Evolutionary conservation across 2,329 filamentous ascomycete species (phyloP).

Genomic region (Aureobasidium sp.): DNA sequence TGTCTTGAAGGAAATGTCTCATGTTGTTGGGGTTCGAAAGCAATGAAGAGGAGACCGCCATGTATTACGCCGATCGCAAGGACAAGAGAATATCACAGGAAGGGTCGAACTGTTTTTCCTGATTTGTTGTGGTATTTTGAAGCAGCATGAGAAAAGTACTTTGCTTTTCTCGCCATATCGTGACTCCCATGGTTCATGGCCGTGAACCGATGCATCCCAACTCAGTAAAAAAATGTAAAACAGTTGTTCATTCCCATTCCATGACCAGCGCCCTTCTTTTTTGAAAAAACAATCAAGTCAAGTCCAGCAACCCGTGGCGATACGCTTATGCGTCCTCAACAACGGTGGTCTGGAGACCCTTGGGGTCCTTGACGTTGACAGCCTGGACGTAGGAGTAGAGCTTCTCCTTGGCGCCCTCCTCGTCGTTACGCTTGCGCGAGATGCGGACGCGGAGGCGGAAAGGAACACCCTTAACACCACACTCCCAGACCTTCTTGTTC

Average conservation of each 20-base stretch:
- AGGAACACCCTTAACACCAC: constrained; percentile 96
- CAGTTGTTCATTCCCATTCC: constrained; percentile 16
- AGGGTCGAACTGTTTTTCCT: constrained; percentile 15
- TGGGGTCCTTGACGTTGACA: constrained; percentile 98
- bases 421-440: constrained; percentile 99
- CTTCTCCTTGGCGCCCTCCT: constrained; percentile 99
- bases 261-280: constrained; percentile 10
- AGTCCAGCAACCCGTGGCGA: constrained; percentile 3
- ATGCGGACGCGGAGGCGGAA: constrained; percentile 97
- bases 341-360: constrained; percentile 89
- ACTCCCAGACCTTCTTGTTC: constrained; percentile 99
- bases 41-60: background rate
- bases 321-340: constrained; percentile 58
- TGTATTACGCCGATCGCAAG: background rate
- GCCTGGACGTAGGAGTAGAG: constrained; percentile 99
- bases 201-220: constrained; percentile 10
- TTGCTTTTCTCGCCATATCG: constrained; percentile 11
- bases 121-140: constrained; percentile 16
- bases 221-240: constrained; percentile 16
- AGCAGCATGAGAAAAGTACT: constrained; percentile 14
- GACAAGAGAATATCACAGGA: background rate
- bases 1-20: no score
- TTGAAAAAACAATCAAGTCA: constrained; percentile 1
- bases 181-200: constrained; percentile 16
- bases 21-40: background rate